Conservation (phyloP, 345 rosid species). For the Sisymbrium altissimum region DNA sequence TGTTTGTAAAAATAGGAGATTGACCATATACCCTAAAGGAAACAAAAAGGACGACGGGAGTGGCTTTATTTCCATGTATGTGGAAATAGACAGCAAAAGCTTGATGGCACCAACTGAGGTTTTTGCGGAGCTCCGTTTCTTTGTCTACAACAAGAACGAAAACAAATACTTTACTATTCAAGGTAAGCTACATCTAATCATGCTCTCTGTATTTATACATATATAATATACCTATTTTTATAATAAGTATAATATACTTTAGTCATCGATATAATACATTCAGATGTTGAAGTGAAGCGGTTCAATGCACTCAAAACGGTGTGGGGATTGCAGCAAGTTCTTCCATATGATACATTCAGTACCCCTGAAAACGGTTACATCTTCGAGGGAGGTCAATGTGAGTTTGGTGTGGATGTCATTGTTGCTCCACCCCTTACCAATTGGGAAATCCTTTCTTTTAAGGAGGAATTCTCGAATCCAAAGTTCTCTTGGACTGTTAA, state of each 20-base stretch:
- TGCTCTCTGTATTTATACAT: no score
- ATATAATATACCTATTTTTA: no score
- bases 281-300: neutral
- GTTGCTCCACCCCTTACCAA: neutral
- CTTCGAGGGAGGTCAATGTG: slow-evolving; percentile 5
- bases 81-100: slow-evolving; percentile 2
- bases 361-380: neutral
- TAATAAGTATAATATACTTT: no score
- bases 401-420: slow-evolving; percentile 11
- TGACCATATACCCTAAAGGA: slow-evolving; percentile 8
- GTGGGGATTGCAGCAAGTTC: neutral
- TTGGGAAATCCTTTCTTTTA: slow-evolving; percentile 7
- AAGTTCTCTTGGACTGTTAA: neutral
- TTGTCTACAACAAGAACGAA: neutral
- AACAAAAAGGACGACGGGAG: neutral
- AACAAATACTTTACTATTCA: neutral
- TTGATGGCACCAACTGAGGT: neutral
- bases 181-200: neutral
- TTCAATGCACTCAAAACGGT: neutral
- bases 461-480: neutral
- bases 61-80: neutral
- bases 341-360: slow-evolving; percentile 1
- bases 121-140: slow-evolving; percentile 1
- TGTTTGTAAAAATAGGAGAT: neutral
- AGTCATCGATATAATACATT: neutral